Evolutionary conservation across 352 stramenopile genomes (phyloP).

Genomic region (Phytophthora pisi): DNA sequence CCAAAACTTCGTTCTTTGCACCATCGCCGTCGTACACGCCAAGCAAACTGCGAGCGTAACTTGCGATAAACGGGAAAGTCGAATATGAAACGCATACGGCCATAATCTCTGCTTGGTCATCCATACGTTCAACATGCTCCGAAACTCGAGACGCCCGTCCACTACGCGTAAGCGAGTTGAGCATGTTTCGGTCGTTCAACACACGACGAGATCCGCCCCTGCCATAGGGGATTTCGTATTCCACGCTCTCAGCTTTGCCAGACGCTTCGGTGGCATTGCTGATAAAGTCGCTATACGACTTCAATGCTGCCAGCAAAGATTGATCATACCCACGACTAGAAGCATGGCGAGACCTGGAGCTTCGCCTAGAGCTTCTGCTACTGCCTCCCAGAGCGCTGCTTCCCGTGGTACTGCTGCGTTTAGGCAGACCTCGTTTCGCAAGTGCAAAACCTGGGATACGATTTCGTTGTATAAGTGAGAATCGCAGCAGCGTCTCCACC

Average conservation of each 20-base stretch:
- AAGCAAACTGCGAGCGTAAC: slow-evolving; percentile 77
- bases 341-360: slow-evolving; percentile 36
- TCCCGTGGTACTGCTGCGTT: slow-evolving; percentile 41
- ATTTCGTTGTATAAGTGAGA: slow-evolving; percentile 80
- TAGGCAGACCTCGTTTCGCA: slow-evolving; percentile 60
- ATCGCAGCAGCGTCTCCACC: slow-evolving; percentile 71
- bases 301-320: slow-evolving; percentile 62
- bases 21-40: slow-evolving; percentile 73
- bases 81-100: slow-evolving; percentile 80
- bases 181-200: slow-evolving; percentile 49
- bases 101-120: slow-evolving; percentile 73
- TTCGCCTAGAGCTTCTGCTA: slow-evolving; percentile 27
- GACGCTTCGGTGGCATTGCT: slow-evolving; percentile 32
- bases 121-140: slow-evolving; percentile 74
- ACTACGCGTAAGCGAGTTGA: slow-evolving; percentile 76
- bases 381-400: slow-evolving; percentile 27
- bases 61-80: slow-evolving; percentile 87
- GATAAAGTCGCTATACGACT: slow-evolving; percentile 78
- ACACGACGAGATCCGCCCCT: slow-evolving; percentile 16
- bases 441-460: slow-evolving; percentile 70
- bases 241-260: slow-evolving; percentile 23
- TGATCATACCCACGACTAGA: slow-evolving; percentile 60
- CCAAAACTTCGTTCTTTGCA: slow-evolving; percentile 63
- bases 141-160: slow-evolving; percentile 56
- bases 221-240: slow-evolving; percentile 34